These are phyloP conservation scores for Rheum nobile DNA, from an alignment of 148 eudicot genomes.

Conservation along the genomic window DNA sequence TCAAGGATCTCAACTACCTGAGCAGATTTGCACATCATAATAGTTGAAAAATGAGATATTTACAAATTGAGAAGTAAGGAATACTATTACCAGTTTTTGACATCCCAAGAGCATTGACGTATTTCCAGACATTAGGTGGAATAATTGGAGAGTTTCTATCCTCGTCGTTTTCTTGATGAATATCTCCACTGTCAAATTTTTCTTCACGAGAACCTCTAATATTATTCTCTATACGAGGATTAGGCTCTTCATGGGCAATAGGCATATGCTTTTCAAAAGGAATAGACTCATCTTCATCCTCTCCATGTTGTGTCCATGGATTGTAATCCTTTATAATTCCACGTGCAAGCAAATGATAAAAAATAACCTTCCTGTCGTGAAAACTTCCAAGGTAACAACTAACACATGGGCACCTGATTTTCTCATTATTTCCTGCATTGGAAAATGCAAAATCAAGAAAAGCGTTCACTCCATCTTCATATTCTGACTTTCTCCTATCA, in stretches of 20 bases:
- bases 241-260: not conserved
- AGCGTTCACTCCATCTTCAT: constrained; percentile 1
- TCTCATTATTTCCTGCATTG: constrained; percentile 4
- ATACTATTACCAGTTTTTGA: not conserved
- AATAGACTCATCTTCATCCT: constrained; percentile 5
- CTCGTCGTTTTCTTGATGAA: not conserved
- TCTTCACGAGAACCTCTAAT: not conserved
- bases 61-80: not conserved
- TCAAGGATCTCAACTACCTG: not conserved
- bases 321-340: constrained; percentile 5
- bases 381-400: constrained; percentile 4
- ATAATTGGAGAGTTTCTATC: not conserved
- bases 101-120: not conserved
- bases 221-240: not conserved
- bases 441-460: constrained; percentile 6
- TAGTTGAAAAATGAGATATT: not conserved
- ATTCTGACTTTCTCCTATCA: constrained; percentile 8
- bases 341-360: constrained; percentile 8
- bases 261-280: not conserved
- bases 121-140: not conserved
- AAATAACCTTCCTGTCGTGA: not conserved
- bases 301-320: constrained; percentile 7
- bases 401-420: constrained; percentile 4
- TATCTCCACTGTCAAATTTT: not conserved
- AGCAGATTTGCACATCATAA: not conserved